Percentiles rank a stretch among this genome's conserved stretches.
Conservation (phyloP, 805 yeast genomes). For the Candida pini region DNA sequence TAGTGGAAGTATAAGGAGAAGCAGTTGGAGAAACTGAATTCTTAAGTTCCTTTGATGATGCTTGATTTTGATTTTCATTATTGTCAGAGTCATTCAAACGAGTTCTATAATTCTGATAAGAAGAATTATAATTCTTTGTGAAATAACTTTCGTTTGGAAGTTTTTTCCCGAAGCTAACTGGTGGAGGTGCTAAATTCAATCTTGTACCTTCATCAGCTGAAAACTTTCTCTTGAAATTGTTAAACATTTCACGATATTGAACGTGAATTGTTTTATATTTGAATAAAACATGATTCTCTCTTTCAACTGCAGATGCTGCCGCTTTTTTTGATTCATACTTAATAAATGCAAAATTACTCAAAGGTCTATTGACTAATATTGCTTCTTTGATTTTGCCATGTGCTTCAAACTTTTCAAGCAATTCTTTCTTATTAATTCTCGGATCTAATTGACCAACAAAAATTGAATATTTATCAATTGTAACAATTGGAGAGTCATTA, state of each 20-base stretch:
- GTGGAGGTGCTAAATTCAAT: constrained; percentile 68
- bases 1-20: no score
- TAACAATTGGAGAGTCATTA: constrained; percentile 30
- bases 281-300: constrained; percentile 76
- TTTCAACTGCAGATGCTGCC: constrained; percentile 83
- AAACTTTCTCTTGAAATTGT: constrained; percentile 27
- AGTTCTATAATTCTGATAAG: no score
- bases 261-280: constrained; percentile 75
- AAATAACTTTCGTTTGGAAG: constrained; percentile 25
- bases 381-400: constrained; percentile 63
- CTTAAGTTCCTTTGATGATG: no score
- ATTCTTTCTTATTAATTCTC: constrained; percentile 47
- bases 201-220: constrained; percentile 22
- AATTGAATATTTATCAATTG: constrained; percentile 66
- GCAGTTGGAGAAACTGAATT: no score
- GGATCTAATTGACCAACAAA: constrained; percentile 71
- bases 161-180: constrained; percentile 55
- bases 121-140: no score
- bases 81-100: constrained; percentile 16
- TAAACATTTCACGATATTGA: constrained; percentile 65
- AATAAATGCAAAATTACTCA: constrained; percentile 66
- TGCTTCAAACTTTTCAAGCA: constrained; percentile 52
- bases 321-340: constrained; percentile 58
- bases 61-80: no score
- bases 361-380: constrained; percentile 47